Base-by-base conservation (phyloP, 139 green algal genomes). In the Coelastrella sp. region DNA sequence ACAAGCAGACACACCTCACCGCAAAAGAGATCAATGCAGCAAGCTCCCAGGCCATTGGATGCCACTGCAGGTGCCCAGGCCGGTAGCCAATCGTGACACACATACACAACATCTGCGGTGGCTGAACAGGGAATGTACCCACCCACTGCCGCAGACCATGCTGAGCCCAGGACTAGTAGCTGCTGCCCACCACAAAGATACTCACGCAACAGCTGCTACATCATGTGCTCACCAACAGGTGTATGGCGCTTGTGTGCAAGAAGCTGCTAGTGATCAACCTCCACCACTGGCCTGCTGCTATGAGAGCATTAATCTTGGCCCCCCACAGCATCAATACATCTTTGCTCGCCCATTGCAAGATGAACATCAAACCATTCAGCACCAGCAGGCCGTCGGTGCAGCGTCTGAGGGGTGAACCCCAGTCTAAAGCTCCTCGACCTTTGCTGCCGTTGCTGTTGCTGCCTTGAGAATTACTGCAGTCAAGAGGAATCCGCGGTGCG, bases 281-380 rank as follows among this genome's bases (percentile, higher is more conserved):
- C 85, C 89, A 95, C 88, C 77, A 79, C 85, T 95, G 88, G 5
- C 93, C 93, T 57, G 84, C 89, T 73, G 79, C 65, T 61, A 91
- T 77, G 61, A 79, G 58, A 13, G 61, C 19, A 80, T 89, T 91
- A 16, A 96, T 92, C 92, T 96, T 96, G 58, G 83, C 89, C 22
- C 92, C 92, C 92, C 89, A 94, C 14, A 93, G 66, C 54, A 91
- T 93, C 54, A 96, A 74, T n/a, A 66, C 8, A 59, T 94, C 94
- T 22, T 89, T 85, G 20, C 65, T 85, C 17, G 94, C 79, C 92
- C 90, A 94, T 22, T 96, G 92, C 75, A 92, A 58, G 13, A 90
- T 3, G n/a, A 93, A 93, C 58, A 85, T 74, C 0, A 89, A 20
- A 0, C 17, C 74, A 81, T 94, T 95, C 14, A 94, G 32, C 5